Conservation (phyloP, 2,329 filamentous ascomycete species). For the Taxawa tesnikishii region DNA sequence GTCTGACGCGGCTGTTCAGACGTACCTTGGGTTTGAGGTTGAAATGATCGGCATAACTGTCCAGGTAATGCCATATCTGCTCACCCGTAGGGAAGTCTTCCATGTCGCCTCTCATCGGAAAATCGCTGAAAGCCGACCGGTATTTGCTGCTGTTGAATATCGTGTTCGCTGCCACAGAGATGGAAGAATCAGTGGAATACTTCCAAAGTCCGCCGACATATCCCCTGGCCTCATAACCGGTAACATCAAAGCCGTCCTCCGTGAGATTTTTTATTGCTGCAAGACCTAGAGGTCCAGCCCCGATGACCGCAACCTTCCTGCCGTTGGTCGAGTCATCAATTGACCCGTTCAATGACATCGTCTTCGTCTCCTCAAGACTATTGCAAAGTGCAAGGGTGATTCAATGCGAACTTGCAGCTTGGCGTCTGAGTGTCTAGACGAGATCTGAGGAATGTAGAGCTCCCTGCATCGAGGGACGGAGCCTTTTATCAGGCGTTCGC, state of each 20-base stretch:
- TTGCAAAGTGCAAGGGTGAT: too few relatives aligned
- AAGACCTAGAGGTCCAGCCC: conserved; percentile 6
- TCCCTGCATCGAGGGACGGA: too few relatives aligned
- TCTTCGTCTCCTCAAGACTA: too few relatives aligned
- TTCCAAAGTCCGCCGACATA: conserved; percentile 33
- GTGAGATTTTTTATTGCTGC: conserved; percentile 23
- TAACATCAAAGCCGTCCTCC: conserved; percentile 30
- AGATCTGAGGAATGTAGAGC: too few relatives aligned
- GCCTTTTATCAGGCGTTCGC: too few relatives aligned
- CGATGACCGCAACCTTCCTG: conserved; percentile 4
- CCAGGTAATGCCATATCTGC: conserved; percentile 26
- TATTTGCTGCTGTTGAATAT: conserved; percentile 27
- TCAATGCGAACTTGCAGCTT: too few relatives aligned
- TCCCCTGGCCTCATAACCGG: conserved; percentile 23
- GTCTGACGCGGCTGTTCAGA: conserved; percentile 20
- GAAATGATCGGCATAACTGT: conserved; percentile 29
- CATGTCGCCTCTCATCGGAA: conserved; percentile 28
- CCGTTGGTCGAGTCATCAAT: background rate
- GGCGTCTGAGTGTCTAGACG: too few relatives aligned
- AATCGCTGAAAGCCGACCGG: conserved; percentile 29
- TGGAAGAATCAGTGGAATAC: conserved; percentile 20
- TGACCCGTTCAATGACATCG: background rate
- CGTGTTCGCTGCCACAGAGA: conserved; percentile 14
- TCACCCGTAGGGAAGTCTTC: conserved; percentile 13
- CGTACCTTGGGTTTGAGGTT: conserved; percentile 22